These are phyloP conservation scores for Rauvolfia tetraphylla DNA, from an alignment of 257 asterid species.

Conservation along the genomic window DNA sequence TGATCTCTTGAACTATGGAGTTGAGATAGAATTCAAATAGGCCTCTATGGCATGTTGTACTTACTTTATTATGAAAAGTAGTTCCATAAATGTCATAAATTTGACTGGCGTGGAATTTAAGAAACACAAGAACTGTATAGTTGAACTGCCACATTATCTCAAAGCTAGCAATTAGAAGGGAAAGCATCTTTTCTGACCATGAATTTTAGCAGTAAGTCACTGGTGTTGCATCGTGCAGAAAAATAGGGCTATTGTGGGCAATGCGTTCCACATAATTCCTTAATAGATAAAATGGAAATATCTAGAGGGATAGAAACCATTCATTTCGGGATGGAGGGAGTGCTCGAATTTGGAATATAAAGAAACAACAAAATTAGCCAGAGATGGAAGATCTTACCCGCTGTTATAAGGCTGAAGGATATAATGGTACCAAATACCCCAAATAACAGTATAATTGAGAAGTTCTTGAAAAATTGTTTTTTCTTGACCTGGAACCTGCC, in stretches of 20 bases:
- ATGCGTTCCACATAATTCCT: not conserved
- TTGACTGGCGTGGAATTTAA: not conserved
- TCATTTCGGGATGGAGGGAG: not conserved
- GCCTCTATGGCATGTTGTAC: too few relatives aligned
- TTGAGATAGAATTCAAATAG: too few relatives aligned
- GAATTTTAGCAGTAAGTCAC: not conserved
- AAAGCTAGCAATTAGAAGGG: not conserved
- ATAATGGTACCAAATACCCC: constrained; percentile 18
- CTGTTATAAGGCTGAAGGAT: constrained; percentile 14
- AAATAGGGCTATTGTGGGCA: too few relatives aligned
- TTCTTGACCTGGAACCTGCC: constrained; percentile 24
- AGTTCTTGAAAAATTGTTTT: constrained; percentile 18
- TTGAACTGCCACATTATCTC: not conserved
- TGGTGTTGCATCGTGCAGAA: too few relatives aligned
- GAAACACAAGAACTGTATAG: not conserved
- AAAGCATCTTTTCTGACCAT: not conserved
- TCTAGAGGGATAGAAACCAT: too few relatives aligned
- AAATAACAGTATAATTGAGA: constrained; percentile 9
- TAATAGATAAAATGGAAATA: too few relatives aligned
- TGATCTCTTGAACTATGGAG: not conserved
- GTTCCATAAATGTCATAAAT: not conserved
- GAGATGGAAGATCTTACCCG: constrained; percentile 10
- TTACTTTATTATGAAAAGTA: too few relatives aligned
- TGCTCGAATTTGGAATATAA: not conserved
- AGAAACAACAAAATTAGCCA: not conserved